These are phyloP conservation scores for Metschnikowia shivogae DNA, from an alignment of 805 yeast species.

Conservation along the genomic window DNA sequence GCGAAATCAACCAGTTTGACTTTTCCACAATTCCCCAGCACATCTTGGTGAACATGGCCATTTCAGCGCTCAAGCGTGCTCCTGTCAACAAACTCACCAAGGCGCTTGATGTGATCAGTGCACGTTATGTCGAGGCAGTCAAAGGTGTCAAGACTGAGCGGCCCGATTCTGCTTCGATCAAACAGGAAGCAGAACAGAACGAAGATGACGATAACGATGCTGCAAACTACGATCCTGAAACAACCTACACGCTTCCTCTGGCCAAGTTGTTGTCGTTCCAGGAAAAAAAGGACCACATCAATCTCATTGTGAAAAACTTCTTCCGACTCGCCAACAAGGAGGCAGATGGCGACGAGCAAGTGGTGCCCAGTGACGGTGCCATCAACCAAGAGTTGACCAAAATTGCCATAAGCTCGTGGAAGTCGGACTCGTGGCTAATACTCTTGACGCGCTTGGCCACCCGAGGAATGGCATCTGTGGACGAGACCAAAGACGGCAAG, in stretches of 20 bases:
- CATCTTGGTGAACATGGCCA: conserved; percentile 59
- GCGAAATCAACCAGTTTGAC: conserved; percentile 65
- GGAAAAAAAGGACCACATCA: conserved; percentile 56
- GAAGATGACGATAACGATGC: conserved; percentile 19
- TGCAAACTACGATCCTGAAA: conserved; percentile 35
- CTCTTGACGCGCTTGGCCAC: conserved; percentile 75
- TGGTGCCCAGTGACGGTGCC: conserved; percentile 21
- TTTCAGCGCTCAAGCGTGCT: conserved; percentile 58
- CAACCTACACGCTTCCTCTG: conserved; percentile 50
- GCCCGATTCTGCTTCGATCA: conserved; percentile 7
- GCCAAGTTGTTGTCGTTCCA: conserved; percentile 51
- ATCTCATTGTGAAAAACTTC: conserved; percentile 55
- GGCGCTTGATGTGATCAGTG: conserved; percentile 65
- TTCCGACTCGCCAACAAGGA: conserved; percentile 42
- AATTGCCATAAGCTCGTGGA: conserved; percentile 49
- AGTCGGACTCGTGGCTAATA: conserved; percentile 69
- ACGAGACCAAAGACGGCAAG: conserved; percentile 19
- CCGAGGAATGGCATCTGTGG: conserved; percentile 56
- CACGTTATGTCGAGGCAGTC: conserved; percentile 54
- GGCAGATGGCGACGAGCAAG: conserved; percentile 12
- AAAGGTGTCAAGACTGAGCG: conserved; percentile 6
- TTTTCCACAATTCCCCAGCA: conserved; percentile 63
- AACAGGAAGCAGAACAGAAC: conserved; percentile 15
- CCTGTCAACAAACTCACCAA: conserved; percentile 51
- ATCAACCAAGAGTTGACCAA: conserved; percentile 52